Conservation (phyloP, 176 grass and related monocot genomes). For the Avena insularis region DNA sequence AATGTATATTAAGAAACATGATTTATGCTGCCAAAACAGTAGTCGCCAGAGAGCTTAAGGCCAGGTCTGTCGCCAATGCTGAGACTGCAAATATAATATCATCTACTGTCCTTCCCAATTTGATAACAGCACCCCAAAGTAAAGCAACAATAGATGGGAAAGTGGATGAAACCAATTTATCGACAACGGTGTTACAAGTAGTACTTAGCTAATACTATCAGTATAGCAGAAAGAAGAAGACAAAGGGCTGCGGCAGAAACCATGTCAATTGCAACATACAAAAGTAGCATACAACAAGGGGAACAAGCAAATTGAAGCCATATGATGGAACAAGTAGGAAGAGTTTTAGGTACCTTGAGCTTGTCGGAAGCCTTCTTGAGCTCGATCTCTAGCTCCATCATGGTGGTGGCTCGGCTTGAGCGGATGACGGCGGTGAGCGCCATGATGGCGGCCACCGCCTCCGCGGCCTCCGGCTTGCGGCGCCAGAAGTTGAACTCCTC, state of each 20-base stretch:
- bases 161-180: no score
- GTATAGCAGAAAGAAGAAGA: background rate
- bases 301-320: background rate
- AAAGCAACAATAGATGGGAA: background rate
- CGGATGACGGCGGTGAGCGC: constrained; percentile 85
- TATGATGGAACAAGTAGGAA: background rate
- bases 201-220: background rate
- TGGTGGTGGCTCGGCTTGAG: constrained; percentile 91
- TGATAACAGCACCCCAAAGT: background rate
- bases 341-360: constrained; percentile 63
- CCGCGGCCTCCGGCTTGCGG: constrained; percentile 87
- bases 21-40: background rate
- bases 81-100: background rate
- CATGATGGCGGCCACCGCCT: constrained; percentile 97
- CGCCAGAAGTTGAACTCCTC: constrained; percentile 98
- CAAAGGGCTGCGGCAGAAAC: background rate
- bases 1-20: constrained; percentile 6
- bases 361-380: constrained; percentile 95
- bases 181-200: background rate
- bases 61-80: background rate
- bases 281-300: background rate
- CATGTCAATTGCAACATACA: background rate
- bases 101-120: background rate
- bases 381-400: constrained; percentile 99
- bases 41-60: background rate